Conservation (phyloP, 352 stramenopile genomes). For the Globisporangium okanoganense region DNA sequence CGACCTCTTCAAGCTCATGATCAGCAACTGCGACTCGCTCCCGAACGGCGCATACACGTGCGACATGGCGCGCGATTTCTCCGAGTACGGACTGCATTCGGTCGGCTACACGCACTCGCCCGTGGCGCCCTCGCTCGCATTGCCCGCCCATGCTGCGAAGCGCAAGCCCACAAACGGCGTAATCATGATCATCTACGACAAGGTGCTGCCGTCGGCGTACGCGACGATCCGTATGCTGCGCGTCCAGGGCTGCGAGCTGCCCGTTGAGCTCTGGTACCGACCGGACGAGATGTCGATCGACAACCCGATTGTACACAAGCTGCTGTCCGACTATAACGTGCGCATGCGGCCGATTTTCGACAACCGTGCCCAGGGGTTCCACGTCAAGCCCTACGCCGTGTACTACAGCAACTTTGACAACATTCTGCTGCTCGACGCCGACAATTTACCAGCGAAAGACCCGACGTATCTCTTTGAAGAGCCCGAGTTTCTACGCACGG, state of each 20-base stretch:
- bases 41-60: slow-evolving; percentile 73
- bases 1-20: slow-evolving; percentile 79
- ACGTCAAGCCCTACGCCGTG: slow-evolving; percentile 81
- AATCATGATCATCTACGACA: slow-evolving; percentile 85
- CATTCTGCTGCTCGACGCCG: slow-evolving; percentile 73
- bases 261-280: slow-evolving; percentile 83
- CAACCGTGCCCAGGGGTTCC: slow-evolving; percentile 62
- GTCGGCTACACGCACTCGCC: slow-evolving; percentile 65
- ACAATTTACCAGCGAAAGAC: slow-evolving; percentile 80
- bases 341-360: slow-evolving; percentile 81
- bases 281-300: slow-evolving; percentile 84
- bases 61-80: slow-evolving; percentile 77
- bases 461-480: slow-evolving; percentile 84
- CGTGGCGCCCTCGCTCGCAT: slow-evolving; percentile 62
- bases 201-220: slow-evolving; percentile 71
- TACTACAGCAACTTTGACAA: slow-evolving; percentile 88
- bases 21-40: slow-evolving; percentile 70
- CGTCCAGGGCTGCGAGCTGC: slow-evolving; percentile 68
- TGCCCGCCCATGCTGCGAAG: slow-evolving; percentile 39
- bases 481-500: slow-evolving; percentile 63
- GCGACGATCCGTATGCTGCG: slow-evolving; percentile 76
- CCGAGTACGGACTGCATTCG: slow-evolving; percentile 75
- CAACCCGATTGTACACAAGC: slow-evolving; percentile 68
- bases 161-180: slow-evolving; percentile 64
- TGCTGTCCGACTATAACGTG: slow-evolving; percentile 70